A percentile compares a stretch with the other conserved stretches of the same genome.
These are phyloP conservation scores for Fonsecaea pugnacius DNA, from an alignment of 2,329 filamentous ascomycete species.

Conservation along the genomic window DNA sequence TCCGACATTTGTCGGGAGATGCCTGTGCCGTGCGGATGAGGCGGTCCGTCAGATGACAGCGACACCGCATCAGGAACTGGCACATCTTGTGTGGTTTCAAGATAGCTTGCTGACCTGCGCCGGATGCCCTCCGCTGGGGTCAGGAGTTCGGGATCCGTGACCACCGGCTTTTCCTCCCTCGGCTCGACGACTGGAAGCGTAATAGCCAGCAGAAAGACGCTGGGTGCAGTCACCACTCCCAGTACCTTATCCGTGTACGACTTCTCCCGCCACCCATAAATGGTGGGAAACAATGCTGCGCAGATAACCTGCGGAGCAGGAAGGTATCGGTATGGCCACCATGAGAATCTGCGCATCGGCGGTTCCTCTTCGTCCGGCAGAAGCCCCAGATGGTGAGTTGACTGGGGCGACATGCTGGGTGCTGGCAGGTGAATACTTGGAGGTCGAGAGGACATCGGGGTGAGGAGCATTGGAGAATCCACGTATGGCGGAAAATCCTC, in stretches of 20 bases:
- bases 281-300: constrained; percentile 81
- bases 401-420: constrained; percentile 55
- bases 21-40: constrained; percentile 28
- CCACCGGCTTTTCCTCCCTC: constrained; percentile 57
- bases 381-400: constrained; percentile 40
- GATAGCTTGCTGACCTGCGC: constrained; percentile 37
- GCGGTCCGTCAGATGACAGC: constrained; percentile 11
- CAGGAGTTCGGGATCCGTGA: constrained; percentile 42
- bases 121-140: constrained; percentile 29
- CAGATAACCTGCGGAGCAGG: constrained; percentile 73
- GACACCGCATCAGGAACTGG: constrained; percentile 39
- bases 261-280: constrained; percentile 81
- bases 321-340: constrained; percentile 80
- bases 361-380: constrained; percentile 49
- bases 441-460: constrained; percentile 52
- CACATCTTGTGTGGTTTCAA: constrained; percentile 46
- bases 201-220: constrained; percentile 84
- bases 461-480: constrained; percentile 59
- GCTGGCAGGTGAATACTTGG: constrained; percentile 63
- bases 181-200: constrained; percentile 90
- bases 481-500: constrained; percentile 70
- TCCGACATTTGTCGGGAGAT: constrained; percentile 45
- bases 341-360: constrained; percentile 57
- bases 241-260: constrained; percentile 81
- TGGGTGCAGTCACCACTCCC: constrained; percentile 82